Base-by-base conservation (phyloP, 371 early-diverging fungal genomes). In the Zychaea mexicana region DNA sequence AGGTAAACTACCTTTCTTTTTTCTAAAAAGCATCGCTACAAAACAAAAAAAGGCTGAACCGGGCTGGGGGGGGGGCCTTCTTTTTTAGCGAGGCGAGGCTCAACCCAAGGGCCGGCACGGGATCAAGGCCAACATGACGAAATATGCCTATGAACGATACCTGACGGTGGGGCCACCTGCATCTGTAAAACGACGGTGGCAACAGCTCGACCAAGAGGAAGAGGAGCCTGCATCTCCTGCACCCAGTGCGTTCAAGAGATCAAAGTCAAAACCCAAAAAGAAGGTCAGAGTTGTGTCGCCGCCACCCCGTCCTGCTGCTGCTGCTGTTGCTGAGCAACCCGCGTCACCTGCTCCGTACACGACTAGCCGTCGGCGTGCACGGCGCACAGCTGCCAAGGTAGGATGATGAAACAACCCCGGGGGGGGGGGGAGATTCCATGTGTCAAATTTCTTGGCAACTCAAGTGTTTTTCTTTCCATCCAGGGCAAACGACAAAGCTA, bases 61-160 rank as follows among this genome's bases (percentile, higher is more conserved):
- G n/a, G n/a, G n/a, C n/a, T n/a, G n/a, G n/a, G n/a, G n/a, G n/a
- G n/a, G n/a, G 0, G 52, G 0, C 4, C n/a, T 27, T 54, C 54
- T 30, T 31, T 31, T 30, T 10, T 54, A 38, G 59, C 33, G 19
- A 58, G 59, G 59, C 10, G 45, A 42, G 12, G 59, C 59, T 19
- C 59, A 58, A 27, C 59, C 59, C 7, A 42, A 3, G 17, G 59
- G 59, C 19, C 19, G 59, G 10, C 59, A 58, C 27, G 59, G 45
- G 15, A 58, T 58, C 45, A 58, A 58, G 22, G 59, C 59, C 26
- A 45, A 42, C 26, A 58, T 58, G 59, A 58, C 13, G 13, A 33
- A 27, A 19, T 58, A 58, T 45, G 59, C 59, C 17, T 58, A 39
- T 58, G 59, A 58, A 27, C 24, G 59, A 3, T 58, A 58, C 26